These are phyloP conservation scores for Adiantum capillusveneris DNA, from an alignment of 75 land plant species.

Conservation along the genomic window DNA sequence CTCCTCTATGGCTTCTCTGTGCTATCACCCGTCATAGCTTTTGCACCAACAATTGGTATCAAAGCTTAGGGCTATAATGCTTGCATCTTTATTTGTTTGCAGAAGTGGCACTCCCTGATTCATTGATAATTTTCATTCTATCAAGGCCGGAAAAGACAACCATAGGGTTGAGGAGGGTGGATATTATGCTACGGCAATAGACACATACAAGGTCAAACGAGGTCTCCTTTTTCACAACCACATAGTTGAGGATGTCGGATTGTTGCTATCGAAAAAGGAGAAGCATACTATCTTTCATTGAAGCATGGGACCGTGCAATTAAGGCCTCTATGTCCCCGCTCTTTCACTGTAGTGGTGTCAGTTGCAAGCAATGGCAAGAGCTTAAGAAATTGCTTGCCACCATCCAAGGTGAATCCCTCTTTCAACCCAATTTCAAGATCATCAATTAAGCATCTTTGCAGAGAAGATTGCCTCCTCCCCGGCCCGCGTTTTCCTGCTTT, in stretches of 20 bases:
- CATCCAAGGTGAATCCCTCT: conserved; percentile 2
- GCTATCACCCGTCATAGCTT: too few species aligned
- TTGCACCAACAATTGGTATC: too few species aligned
- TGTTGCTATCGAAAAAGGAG: not conserved
- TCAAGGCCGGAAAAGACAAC: conserved; percentile 1
- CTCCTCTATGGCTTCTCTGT: too few species aligned
- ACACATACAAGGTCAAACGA: not conserved
- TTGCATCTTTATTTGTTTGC: too few species aligned
- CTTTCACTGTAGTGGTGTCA: conserved; percentile 7
- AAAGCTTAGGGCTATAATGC: too few species aligned
- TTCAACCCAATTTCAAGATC: not conserved
- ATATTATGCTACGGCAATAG: not conserved
- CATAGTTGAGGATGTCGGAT: not conserved
- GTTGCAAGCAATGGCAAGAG: conserved; percentile 6
- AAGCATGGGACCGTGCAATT: not conserved
- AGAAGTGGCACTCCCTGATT: not conserved
- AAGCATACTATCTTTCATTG: conserved; percentile 3
- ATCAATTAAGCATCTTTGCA: not conserved
- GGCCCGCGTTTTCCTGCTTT: conserved; percentile 1
- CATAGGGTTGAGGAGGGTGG: conserved; percentile 4
- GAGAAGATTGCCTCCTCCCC: conserved; percentile 1
- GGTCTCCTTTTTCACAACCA: conserved; percentile 1
- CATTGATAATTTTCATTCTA: not conserved
- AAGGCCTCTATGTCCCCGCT: not conserved
- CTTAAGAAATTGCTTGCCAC: not conserved